Evolutionary conservation across 345 rosid genomes (phyloP), one percentile per base, ranked within the genome.

Genomic region (Clausena lansium): DNA sequence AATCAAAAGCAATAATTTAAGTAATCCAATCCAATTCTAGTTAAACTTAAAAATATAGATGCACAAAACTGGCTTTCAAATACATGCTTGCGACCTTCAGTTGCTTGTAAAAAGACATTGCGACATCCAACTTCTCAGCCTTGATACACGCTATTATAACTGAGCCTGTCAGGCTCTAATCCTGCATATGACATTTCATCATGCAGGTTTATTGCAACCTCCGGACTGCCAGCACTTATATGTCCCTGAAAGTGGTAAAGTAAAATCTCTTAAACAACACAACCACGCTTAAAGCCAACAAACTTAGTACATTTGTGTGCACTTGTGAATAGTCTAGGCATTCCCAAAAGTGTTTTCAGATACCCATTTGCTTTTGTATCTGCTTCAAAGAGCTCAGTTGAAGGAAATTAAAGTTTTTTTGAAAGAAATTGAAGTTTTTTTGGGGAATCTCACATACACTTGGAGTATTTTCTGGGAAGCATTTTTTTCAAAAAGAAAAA

Each of bases 21-120:
- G 67, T 60, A 77, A 80, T 63, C 69, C 55, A 79, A 39, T 61
- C 25, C 63, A 70, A 73, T 65, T 78, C 81, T 68, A 67, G 79
- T 58, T 76, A 71, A 77, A 81, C 68, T 78, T 55, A 78, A 80
- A 66, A 81, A 77, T 77, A 75, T n/a, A 80, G 79, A 83, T 89
- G 85, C 86, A 78, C 84, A 77, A 84, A 87, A 87, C 85, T 86
- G 78, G 88, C 87, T 85, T 88, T 79, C 74, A 86, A 86, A 83
- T 79, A 79, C 81, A 82, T 77, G 84, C 84, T 67, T 77, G 89
- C 52, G 84, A 93, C 97, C 95, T 93, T 91, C 97, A 91, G 89
- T 86, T 88, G 89, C 84, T 84, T 77, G n/a, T 88, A 75, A 77
- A 91, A 88, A n/a, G 45, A 83, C 89, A 88, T 82, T 19, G 97